Base-by-base conservation (phyloP, 2,329 filamentous ascomycete species). In the Paracamarosporium sp. region DNA sequence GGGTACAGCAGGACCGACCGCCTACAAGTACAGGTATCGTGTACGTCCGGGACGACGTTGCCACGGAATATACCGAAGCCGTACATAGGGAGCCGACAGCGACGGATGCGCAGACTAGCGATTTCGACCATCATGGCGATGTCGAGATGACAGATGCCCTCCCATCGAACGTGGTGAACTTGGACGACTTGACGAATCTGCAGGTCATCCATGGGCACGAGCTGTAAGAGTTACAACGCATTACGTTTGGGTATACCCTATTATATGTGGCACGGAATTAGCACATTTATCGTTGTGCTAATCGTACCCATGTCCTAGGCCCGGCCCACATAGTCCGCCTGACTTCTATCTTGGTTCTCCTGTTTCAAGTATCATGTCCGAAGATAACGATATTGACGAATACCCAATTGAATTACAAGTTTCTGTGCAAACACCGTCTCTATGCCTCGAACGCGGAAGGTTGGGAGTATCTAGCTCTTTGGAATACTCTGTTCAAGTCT, bases 21-120 rank as follows among this genome's bases (percentile, higher is more conserved):
- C 66, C 68, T 17, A 70, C 66, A 13, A 72, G 70, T 50, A 73
- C 85, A 0, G 91, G 92, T 4, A 93, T 95, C 22, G 92, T 93
- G 40, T 96, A 96, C 68, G 88, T 96, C n/a, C 83, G 85, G 41
- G 90, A 90, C 51, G 80, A 86, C 31, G 79, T 85, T 65, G 88
- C 88, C 68, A 81, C 86, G 43, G 75, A 85, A 13, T 72, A 87
- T 20, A 85, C 87, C 3, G 79, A 88, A 58, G 83, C 85, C 3
- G 82, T 88, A 13, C 59, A 57, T 31, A 62, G 72, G 25, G 27
- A 60, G 15, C 67, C 66, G 9, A 56, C 62, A 31, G 40, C 33
- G 15, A 31, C 25, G 9, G 50, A 56, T 27, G 28, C 17, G 45
- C 22, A 30, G 17, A 44, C 25, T 22, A 17, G 17, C 36, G 36